Evolutionary conservation across 2,329 filamentous ascomycete genomes (phyloP).

Genomic region (Verticillium nonalfalfae): DNA sequence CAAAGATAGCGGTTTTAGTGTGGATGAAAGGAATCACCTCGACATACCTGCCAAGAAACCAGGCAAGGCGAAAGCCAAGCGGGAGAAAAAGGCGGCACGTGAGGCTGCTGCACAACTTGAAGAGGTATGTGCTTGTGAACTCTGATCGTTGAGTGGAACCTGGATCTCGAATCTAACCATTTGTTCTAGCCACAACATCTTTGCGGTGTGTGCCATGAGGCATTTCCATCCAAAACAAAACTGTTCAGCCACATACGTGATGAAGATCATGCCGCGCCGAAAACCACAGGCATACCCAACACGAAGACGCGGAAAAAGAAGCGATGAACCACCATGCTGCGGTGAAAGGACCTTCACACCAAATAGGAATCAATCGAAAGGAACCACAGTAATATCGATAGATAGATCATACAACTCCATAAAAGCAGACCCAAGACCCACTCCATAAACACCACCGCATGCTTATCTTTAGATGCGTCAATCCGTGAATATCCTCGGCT

Average conservation of each 20-base stretch:
- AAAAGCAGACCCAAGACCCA: background rate
- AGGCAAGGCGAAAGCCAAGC: conserved; percentile 45
- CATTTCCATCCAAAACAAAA: conserved; percentile 57
- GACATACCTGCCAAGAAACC: conserved; percentile 28
- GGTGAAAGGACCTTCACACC: no score
- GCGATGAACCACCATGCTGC: background rate
- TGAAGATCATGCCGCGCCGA: conserved; percentile 53
- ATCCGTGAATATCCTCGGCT: conserved; percentile 10
- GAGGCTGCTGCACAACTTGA: conserved; percentile 25
- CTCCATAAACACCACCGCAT: background rate
- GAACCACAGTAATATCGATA: background rate
- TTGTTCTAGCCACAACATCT: conserved; percentile 22
- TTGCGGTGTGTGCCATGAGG: conserved; percentile 37
- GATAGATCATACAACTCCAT: background rate
- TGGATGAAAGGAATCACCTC: background rate
- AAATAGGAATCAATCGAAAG: background rate
- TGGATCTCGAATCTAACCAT: no score
- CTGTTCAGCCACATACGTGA: conserved; percentile 69
- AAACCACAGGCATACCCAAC: conserved; percentile 6
- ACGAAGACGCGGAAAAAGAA: conserved; percentile 16
- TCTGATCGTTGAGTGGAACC: background rate
- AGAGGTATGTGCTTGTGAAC: conserved; percentile 2
- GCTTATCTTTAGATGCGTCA: background rate
- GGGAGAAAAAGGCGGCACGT: conserved; percentile 39
- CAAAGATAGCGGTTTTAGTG: background rate